A percentile compares a stretch with the other conserved stretches of the same genome.
phyloP scores from a whole-genome alignment of 306 rosid genomes.

The Ormosia emarginata region DNA sequence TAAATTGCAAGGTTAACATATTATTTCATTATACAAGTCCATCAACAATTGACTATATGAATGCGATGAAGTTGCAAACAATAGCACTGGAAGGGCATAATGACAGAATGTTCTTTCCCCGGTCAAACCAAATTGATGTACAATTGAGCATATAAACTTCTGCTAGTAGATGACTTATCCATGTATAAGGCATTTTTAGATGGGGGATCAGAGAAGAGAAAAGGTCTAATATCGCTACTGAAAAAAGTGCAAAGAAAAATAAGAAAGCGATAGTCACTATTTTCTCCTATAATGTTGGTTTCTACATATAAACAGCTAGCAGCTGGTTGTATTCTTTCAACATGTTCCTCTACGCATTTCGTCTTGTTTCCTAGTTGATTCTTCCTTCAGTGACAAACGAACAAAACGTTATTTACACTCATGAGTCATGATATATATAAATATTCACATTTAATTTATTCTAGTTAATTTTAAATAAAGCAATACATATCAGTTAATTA shows the following conservation, averaged over 20 bases:
- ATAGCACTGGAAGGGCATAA: neutral
- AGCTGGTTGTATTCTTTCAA: neutral
- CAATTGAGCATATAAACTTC: neutral
- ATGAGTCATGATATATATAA: neutral
- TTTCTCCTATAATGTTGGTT: neutral
- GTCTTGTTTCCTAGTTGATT: neutral
- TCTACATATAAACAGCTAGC: neutral
- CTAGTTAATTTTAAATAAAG: neutral
- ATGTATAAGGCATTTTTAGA: neutral
- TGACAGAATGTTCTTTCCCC: neutral
- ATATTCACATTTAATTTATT: neutral
- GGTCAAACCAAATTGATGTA: neutral
- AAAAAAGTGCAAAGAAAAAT: neutral
- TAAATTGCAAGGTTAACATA: neutral
- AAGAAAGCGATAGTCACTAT: conserved; percentile 15
- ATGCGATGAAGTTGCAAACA: neutral
- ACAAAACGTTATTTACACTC: neutral
- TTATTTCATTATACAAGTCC: neutral
- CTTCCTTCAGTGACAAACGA: neutral
- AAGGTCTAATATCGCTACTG: neutral
- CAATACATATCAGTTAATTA: neutral
- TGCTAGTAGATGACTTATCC: neutral
- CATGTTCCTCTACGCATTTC: neutral
- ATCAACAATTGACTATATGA: neutral
- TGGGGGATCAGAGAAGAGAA: neutral